Conservation (phyloP, 2,329 filamentous ascomycete species). For the Colletotrichum chrysophilum region DNA sequence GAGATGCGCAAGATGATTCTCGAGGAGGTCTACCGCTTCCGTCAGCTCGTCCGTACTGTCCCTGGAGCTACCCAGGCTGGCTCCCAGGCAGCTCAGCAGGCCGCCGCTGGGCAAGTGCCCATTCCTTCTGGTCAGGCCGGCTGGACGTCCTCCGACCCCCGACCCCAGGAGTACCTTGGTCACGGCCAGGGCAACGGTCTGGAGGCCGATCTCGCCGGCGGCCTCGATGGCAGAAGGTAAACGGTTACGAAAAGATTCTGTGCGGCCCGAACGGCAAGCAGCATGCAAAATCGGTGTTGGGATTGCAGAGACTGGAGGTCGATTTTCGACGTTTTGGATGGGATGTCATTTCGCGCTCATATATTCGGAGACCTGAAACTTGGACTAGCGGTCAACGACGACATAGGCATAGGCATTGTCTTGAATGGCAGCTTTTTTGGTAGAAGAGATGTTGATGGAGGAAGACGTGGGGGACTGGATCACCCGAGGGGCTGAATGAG, state of each 20-base stretch:
- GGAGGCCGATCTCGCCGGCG: constrained; percentile 64
- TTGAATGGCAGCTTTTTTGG: neutral
- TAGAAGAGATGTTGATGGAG: neutral
- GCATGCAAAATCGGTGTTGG: constrained; percentile 4
- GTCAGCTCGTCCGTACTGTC: constrained; percentile 62
- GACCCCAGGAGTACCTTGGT: constrained; percentile 61
- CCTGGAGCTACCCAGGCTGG: constrained; percentile 41
- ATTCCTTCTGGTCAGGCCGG: constrained; percentile 56
- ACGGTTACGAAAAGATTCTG: neutral
- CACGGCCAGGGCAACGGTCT: constrained; percentile 49
- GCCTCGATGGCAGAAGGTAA: constrained; percentile 54
- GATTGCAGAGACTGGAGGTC: neutral
- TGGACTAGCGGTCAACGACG: neutral
- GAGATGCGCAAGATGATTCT: constrained; percentile 98
- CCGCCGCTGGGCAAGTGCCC: constrained; percentile 51
- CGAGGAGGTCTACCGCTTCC: constrained; percentile 90
- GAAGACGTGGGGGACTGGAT: neutral
- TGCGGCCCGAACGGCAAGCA: neutral
- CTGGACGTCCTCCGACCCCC: constrained; percentile 65
- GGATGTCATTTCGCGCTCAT: neutral
- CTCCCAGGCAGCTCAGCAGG: constrained; percentile 37
- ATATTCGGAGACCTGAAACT: neutral
- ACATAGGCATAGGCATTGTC: neutral
- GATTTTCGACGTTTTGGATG: neutral
- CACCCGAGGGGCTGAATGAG: neutral